These are phyloP conservation scores for Globisporangium sylvaticum DNA, from an alignment of 352 stramenopile species.

Conservation along the genomic window DNA sequence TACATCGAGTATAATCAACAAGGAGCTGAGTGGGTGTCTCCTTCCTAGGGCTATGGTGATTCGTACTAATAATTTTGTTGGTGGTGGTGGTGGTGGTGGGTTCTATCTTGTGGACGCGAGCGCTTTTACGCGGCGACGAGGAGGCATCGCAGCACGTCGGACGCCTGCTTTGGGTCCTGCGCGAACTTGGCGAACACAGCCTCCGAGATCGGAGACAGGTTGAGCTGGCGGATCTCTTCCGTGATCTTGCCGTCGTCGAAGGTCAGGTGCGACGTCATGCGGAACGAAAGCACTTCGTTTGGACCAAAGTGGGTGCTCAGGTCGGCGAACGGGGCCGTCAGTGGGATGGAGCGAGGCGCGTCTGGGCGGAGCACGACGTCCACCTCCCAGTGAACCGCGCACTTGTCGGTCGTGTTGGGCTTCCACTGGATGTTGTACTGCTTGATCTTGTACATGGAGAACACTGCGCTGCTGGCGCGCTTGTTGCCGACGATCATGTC, in stretches of 20 bases:
- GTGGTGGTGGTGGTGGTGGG: not conserved
- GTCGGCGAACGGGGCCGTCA: slow-evolving; percentile 65
- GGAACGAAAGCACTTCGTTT: slow-evolving; percentile 59
- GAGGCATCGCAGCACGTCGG: slow-evolving; percentile 55
- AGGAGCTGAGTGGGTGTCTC: slow-evolving; percentile 2
- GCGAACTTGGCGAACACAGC: slow-evolving; percentile 46
- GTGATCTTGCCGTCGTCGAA: slow-evolving; percentile 76
- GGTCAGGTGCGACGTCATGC: slow-evolving; percentile 74
- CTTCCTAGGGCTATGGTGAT: slow-evolving; percentile 7
- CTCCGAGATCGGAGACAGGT: slow-evolving; percentile 59
- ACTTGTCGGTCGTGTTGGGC: slow-evolving; percentile 59
- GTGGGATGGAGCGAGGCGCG: slow-evolving; percentile 46
- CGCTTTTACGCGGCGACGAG: slow-evolving; percentile 25
- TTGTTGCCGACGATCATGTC: slow-evolving; percentile 65
- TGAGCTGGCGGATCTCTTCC: slow-evolving; percentile 76
- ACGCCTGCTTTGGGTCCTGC: slow-evolving; percentile 47
- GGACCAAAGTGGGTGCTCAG: slow-evolving; percentile 42
- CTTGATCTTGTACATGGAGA: slow-evolving; percentile 79
- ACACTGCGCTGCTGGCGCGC: slow-evolving; percentile 49
- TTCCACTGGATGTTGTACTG: slow-evolving; percentile 83
- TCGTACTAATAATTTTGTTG: slow-evolving; percentile 9
- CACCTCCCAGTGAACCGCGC: slow-evolving; percentile 70
- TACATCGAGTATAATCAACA: slow-evolving; percentile 22
- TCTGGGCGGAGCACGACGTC: slow-evolving; percentile 50
- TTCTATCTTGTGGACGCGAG: slow-evolving; percentile 11